Evolutionary conservation across 164 flowering plant species (phyloP).

Genomic region (Kalanchoe fedtschenkoi): DNA sequence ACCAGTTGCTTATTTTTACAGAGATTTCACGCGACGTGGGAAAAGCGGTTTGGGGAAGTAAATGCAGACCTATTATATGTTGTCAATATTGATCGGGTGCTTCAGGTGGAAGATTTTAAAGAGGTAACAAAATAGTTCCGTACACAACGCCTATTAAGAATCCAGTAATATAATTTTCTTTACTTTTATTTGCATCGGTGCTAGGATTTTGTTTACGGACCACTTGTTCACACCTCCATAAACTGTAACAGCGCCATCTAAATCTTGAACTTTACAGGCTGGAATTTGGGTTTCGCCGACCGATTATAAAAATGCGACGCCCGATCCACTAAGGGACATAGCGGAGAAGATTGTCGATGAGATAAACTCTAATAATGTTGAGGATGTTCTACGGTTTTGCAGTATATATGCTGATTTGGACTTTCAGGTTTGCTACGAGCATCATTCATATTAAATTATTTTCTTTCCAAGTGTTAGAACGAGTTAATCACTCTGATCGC

Average conservation of each 20-base stretch:
- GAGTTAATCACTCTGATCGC: too few relatives aligned
- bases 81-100: constrained; percentile 51
- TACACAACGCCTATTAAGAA: too few relatives aligned
- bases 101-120: constrained; percentile 62
- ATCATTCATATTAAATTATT: too few relatives aligned
- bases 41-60: constrained; percentile 60
- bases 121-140: constrained; percentile 39
- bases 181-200: background rate
- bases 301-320: constrained; percentile 58
- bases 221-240: background rate
- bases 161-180: background rate
- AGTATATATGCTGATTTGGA: constrained; percentile 52
- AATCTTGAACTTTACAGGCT: background rate
- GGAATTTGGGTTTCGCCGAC: constrained; percentile 18
- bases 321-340: constrained; percentile 80
- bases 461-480: too few relatives aligned
- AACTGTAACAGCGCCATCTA: background rate
- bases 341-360: constrained; percentile 64
- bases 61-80: constrained; percentile 41
- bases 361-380: constrained; percentile 54
- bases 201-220: background rate
- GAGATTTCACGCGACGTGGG: constrained; percentile 54
- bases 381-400: constrained; percentile 78
- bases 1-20: constrained; percentile 13
- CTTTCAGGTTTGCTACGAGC: constrained; percentile 59